Evolutionary conservation across 1,284 basidiomycete genomes (phyloP).

Genomic region (Chondrostereum purpureum): DNA sequence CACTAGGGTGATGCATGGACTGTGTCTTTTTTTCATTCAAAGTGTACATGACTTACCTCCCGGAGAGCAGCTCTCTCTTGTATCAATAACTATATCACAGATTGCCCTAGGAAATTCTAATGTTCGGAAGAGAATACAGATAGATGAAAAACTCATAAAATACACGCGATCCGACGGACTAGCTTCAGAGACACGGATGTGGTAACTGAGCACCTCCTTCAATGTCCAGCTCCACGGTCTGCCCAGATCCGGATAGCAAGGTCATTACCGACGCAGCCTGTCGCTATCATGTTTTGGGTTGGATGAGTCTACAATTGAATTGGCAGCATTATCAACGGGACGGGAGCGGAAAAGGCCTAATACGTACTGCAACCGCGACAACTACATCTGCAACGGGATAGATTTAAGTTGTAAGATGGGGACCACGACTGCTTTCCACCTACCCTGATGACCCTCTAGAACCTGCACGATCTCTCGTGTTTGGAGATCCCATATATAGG

Average conservation of each 20-base stretch:
- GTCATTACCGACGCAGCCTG: conserved; percentile 77
- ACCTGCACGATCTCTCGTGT: conserved; percentile 75
- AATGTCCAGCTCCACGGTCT: conserved; percentile 30
- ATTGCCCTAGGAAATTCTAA: too few relatives aligned
- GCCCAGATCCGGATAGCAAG: conserved; percentile 75
- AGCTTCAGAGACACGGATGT: background rate
- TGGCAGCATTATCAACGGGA: conserved; percentile 7
- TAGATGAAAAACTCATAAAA: background rate
- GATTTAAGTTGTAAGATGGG: background rate
- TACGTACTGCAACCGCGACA: conserved; percentile 62
- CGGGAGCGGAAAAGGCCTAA: conserved; percentile 5
- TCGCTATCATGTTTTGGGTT: conserved; percentile 76
- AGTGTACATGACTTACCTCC: too few relatives aligned
- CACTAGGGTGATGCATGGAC: too few relatives aligned
- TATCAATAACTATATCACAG: conserved; percentile 33
- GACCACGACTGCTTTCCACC: conserved; percentile 13
- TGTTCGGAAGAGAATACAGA: too few relatives aligned
- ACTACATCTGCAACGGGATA: conserved; percentile 51
- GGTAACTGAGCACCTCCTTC: too few relatives aligned
- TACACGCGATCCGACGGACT: background rate
- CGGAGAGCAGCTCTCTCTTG: too few relatives aligned
- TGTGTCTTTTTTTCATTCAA: too few relatives aligned
- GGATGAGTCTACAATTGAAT: conserved; percentile 61
- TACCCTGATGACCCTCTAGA: conserved; percentile 72
- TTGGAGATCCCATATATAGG: conserved; percentile 91